phyloP scores from a whole-genome alignment of 2,329 filamentous ascomycete species.

The Mycosphaerelloides madeirae region DNA sequence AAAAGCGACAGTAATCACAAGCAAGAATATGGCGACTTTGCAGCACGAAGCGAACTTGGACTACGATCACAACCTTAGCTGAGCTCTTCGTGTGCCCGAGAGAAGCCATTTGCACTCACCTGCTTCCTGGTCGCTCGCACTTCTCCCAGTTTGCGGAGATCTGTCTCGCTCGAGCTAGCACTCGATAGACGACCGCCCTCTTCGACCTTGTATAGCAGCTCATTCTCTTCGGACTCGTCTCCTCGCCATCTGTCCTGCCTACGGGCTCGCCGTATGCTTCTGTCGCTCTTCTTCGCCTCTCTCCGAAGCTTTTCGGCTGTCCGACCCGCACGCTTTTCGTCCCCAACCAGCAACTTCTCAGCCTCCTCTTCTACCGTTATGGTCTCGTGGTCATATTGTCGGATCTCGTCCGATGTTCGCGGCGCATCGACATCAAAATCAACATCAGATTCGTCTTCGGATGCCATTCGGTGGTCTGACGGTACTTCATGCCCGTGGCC shows the following conservation, averaged over 20 bases:
- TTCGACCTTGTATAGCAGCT: slow-evolving; percentile 87
- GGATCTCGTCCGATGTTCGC: slow-evolving; percentile 25
- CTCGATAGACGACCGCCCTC: slow-evolving; percentile 58
- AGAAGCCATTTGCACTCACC: slow-evolving; percentile 9
- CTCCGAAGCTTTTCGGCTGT: slow-evolving; percentile 4
- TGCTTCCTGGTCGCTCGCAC: slow-evolving; percentile 39
- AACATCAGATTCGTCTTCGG: too few relatives aligned
- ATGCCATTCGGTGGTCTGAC: too few relatives aligned
- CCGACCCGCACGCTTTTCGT: slow-evolving; percentile 13
- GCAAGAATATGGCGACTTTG: slow-evolving; percentile 38
- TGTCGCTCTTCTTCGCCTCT: slow-evolving; percentile 6
- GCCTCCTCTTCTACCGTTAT: slow-evolving; percentile 45
- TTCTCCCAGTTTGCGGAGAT: slow-evolving; percentile 49
- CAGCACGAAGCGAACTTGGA: slow-evolving; percentile 35
- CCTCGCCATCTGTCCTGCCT: slow-evolving; percentile 38
- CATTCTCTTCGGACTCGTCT: slow-evolving; percentile 62
- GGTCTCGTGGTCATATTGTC: slow-evolving; percentile 36
- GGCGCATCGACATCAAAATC: not conserved
- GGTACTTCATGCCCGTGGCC: too few relatives aligned
- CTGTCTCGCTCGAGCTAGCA: slow-evolving; percentile 40
- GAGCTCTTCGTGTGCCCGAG: not conserved
- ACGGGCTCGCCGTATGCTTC: slow-evolving; percentile 20
- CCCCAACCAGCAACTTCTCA: slow-evolving; percentile 38
- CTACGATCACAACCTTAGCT: slow-evolving; percentile 21
- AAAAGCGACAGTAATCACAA: slow-evolving; percentile 50